phyloP scores from a whole-genome alignment of 768 basidiomycete genomes.

The Lanmaoa rubissima region DNA sequence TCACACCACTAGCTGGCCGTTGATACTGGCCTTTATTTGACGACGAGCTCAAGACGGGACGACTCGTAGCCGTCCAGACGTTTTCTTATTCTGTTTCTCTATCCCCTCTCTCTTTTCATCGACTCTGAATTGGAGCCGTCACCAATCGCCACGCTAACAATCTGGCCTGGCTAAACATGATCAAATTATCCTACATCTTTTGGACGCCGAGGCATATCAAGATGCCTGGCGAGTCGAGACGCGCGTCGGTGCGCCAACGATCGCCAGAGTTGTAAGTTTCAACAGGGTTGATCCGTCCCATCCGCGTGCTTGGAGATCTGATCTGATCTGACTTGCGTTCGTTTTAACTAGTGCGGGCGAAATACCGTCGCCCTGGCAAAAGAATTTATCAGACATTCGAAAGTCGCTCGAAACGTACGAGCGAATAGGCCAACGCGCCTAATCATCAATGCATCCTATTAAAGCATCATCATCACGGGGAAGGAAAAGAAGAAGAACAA shows the following conservation, averaged over 20 bases:
- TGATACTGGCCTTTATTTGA: not conserved
- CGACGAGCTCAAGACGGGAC: not conserved
- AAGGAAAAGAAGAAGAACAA: not conserved
- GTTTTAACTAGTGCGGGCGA: constrained; percentile 14
- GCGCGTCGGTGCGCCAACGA: constrained; percentile 22
- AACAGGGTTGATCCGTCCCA: not conserved
- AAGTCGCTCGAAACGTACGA: constrained; percentile 31
- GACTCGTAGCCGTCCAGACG: not conserved
- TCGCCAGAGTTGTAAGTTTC: constrained; percentile 26
- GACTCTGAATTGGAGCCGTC: no score
- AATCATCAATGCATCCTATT: not conserved
- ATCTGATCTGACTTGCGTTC: constrained; percentile 2
- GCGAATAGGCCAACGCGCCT: constrained; percentile 12
- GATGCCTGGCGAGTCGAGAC: constrained; percentile 42
- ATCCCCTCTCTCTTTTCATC: not conserved
- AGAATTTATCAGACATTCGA: constrained; percentile 29
- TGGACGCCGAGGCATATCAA: constrained; percentile 52
- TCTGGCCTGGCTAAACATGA: constrained; percentile 18
- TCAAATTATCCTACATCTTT: constrained; percentile 53
- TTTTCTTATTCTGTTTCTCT: no score
- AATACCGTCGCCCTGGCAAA: constrained; percentile 33
- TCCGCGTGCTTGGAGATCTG: not conserved
- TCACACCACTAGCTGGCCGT: not conserved
- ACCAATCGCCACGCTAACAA: not conserved
- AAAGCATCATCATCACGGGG: not conserved